Evolutionary conservation across 1,284 basidiomycete genomes (phyloP), one percentile per base, ranked within the genome.

Genomic region (Boletus mariae): DNA sequence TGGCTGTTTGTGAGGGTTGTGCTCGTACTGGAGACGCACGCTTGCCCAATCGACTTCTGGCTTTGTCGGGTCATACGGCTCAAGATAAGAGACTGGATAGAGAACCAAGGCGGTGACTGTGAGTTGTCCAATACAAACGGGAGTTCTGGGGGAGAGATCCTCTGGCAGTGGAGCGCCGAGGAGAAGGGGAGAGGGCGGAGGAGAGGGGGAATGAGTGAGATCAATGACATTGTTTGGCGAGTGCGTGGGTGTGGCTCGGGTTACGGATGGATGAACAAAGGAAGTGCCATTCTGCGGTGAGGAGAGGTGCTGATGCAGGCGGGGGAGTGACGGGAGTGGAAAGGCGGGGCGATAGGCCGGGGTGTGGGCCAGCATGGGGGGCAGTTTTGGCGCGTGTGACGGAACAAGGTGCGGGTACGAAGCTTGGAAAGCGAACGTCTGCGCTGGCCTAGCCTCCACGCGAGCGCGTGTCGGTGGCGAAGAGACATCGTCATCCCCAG

Each of bases 91-190:
- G n/a, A 88, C 80, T 3, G 92, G 93, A 70, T 94, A 94, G 8
- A 95, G 77, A 51, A 96, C 85, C 45, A 96, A 80, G 4, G 91
- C 92, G 13, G 87, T 89, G 9, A 87, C 86, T 41, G 80, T 77
- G 47, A 97, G 75, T 51, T 91, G 87, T 2, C 94, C 94, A 53
- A 97, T 94, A 68, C 94, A 96, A 45, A 96, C 82, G 12, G 88
- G 86, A 0, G 87, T 88, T 71, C 85, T 88, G 10, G 84, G 85
- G 11, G 85, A 77, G 23, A 89, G 70, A 49, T 87, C 81, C 10
- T 72, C 71, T 12, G 77, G 77, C 6, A 82, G 67, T 13, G 64
- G 13, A 29, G 62, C 45, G 59, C 55, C 45, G 56, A 64, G 52
- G 56, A 61, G 64, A 28, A 59, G 56, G 13, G 71, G 63, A 12